Base-by-base conservation (phyloP, 179 eudicot species). In the Vitellaria paradoxa region DNA sequence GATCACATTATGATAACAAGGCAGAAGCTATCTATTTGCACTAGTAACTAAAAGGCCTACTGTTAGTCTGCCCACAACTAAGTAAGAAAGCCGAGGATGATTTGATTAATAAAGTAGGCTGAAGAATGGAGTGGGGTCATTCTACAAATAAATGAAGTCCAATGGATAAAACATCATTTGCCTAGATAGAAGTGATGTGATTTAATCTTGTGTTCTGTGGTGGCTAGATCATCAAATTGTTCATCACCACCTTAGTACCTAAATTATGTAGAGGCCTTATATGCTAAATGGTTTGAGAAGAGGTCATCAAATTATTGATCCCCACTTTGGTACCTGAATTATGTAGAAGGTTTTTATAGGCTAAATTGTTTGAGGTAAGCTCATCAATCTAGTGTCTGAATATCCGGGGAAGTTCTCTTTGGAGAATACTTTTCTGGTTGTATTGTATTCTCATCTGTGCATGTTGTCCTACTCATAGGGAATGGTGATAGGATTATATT, bases 321-420 rank as follows among this genome's bases (percentile, higher is more conserved):
- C 10, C 40, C 17, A 18, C 67, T 57, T 37, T 60, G n/a, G 65
- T 56, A 13, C 4, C 26, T 73, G 67, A 73, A 60, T 14, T 73
- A 12, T 12, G 17, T 24, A 59, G 37, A 42, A 49, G n/a, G 20
- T 24, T 6, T 20, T 37, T 18, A 12, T 37, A 4, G 49, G 46
- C 74, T 70, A 49, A 65, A 42, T 68, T 24, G 61, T 45, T 45
- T 72, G 75, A 30, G 61, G 30, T 14, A 47, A 15, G 75, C 12
- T 72, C 37, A 30, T 55, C 49, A 30, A 30, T 20, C 57, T 37
- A 3, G 30, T 42, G 49, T 42, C n/a, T 50, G 30, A 42, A 59
- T 42, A 24, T 59, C 24, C 42, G 9, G 37, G 10, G 75, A 23
- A 53, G 62, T 70, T 70, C 37, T 26, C 23, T 53, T 23, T 71